Evolutionary conservation across 805 yeast genomes (phyloP), one percentile per base, ranked within the genome.

Genomic region (Torulaspora indica): DNA sequence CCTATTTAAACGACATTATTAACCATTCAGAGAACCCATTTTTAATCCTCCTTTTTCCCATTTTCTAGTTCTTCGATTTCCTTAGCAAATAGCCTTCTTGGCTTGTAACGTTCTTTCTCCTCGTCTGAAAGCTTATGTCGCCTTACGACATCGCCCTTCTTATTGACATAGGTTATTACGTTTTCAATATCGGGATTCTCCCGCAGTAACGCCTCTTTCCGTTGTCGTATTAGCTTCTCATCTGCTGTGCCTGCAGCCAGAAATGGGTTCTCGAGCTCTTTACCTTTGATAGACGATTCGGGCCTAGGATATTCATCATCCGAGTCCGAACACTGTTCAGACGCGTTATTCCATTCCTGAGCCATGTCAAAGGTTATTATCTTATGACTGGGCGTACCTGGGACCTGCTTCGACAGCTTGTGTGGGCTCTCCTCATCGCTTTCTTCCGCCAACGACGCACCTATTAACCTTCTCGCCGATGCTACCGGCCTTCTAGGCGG

Each of bases 381-480:
- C 34, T 61, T 62, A 31, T 61, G 61, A 34, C 61, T 55, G 8
- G 75, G 75, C 0, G 75, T 70, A 2, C 61, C 61, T 1, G 65
- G 64, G 8, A 38, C 50, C 14, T 48, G 52, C 33, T 52, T 56
- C 25, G 54, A 33, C n/a, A 34, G 47, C 35, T 53, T 53, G 15
- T 35, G 37, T 3, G 23, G n/a, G n/a, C 38, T 51, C 7, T 42
- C 43, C 17, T 37, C 49, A 6, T 53, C 54, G 2, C 51, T 46
- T 10, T 51, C 56, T 17, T 51, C 50, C 33, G 39, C n/a, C 12
- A 17, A 15, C 20, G 37, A 35, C 14, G 38, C 44, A 24, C 32
- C 28, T 4, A 50, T 31, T 8, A 35, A 41, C 13, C 51, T 43
- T 27, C 49, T 42, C 15, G 55, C 50, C 20, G 53, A 45, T 6